Evolutionary conservation across 176 grass and related monocot species (phyloP), one percentile per base, ranked within the genome.

Genomic region (Hordeum vulgare): DNA sequence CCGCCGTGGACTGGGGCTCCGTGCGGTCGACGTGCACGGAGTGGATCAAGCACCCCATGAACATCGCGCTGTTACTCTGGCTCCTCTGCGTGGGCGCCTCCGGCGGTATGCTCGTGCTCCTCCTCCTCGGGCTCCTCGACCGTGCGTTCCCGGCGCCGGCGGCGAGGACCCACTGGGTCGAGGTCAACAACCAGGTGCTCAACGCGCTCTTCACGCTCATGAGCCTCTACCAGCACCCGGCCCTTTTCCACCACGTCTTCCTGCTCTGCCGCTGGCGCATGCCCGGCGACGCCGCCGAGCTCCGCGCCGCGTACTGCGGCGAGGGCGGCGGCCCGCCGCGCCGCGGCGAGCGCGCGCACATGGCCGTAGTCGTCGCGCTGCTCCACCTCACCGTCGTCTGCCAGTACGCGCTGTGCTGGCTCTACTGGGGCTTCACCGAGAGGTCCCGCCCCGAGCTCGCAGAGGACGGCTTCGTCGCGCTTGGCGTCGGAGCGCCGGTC

Each of bases 201-300:
- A 97, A 97, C 84, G 86, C 88, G 56, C 88, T 97, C 31, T 97
- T 94, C 87, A 94, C 89, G 13, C 89, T 97, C n/a, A 90, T 97
- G 91, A 91, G 91, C 66, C 20, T 97, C 3, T 94, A 97, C 83
- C 91, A 94, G 71, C 94, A 97, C 65, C 94, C 94, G 6, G 57
- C 61, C 36, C 65, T 93, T 80, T 88, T 85, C 83, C 84, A 90
- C 67, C 85, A 97, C 71, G 67, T 86, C 36, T 79, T 86, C 77
- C 83, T 94, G 15, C 86, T 97, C 39, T 86, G 85, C 75, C 81
- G 91, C 3, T 92, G 91, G 94, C 85, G 74, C 21, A 44, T 53
- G 17, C 35, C 72, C 0, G n/a, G 11, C 25, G 94, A 97, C 86
- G 73, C 87, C 8, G 80, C 71, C 37, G 72, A 83, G 3, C 87